Conservation (phyloP, 306 rosid species). For the Erythrophleum fordii region DNA sequence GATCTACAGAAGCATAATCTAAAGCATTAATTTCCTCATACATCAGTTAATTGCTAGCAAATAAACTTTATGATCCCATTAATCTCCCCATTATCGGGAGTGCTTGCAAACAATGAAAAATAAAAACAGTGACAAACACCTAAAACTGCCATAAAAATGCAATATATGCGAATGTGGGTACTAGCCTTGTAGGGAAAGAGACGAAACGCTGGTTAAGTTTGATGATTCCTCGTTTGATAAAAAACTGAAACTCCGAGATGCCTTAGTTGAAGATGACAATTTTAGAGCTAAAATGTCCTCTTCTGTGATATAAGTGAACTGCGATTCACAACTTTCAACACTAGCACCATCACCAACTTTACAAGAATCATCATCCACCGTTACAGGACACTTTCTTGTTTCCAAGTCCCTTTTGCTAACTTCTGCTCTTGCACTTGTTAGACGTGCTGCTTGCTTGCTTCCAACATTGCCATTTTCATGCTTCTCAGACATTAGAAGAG, state of each 20-base stretch:
- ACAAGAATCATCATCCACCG: not conserved
- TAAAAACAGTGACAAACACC: constrained; percentile 7
- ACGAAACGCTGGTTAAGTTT: constrained; percentile 49
- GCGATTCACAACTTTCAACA: constrained; percentile 43
- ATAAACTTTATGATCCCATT: not conserved
- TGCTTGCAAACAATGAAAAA: not conserved
- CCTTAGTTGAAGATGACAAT: constrained; percentile 62
- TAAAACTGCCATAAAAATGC: constrained; percentile 6
- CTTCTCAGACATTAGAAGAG: constrained; percentile 77
- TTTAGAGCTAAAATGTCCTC: constrained; percentile 59
- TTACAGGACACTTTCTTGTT: not conserved
- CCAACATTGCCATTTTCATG: constrained; percentile 52
- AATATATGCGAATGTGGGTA: constrained; percentile 9
- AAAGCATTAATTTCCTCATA: not conserved
- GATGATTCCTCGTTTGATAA: constrained; percentile 65
- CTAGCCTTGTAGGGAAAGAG: constrained; percentile 79
- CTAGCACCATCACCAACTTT: constrained; percentile 43
- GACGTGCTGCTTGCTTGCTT: constrained; percentile 53
- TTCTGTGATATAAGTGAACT: constrained; percentile 44
- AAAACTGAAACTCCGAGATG: constrained; percentile 52
- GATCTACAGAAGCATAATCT: constrained; percentile 9
- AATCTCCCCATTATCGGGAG: not conserved
- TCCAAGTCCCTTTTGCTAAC: constrained; percentile 47
- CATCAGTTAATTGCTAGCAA: constrained; percentile 2
- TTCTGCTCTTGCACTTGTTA: constrained; percentile 44